Evolutionary conservation across 106 monocot species (phyloP).

Genomic region (Xerophyta viscosa): DNA sequence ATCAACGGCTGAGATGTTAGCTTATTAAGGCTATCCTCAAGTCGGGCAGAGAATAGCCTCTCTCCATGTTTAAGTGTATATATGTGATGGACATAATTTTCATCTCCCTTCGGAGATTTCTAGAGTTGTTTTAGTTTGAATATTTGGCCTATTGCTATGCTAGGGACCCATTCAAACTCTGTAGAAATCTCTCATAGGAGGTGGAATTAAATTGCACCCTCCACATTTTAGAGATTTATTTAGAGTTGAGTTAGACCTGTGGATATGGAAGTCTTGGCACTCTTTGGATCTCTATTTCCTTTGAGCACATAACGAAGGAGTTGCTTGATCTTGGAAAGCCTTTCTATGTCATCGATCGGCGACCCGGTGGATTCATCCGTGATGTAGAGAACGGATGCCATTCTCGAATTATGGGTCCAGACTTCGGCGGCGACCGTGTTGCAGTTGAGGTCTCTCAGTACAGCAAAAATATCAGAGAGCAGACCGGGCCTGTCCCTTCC

Average conservation of each 20-base stretch:
- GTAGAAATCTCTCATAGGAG: too few relatives aligned
- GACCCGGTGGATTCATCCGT: conserved; percentile 31
- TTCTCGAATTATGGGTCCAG: conserved; percentile 44
- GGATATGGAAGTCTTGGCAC: conserved; percentile 24
- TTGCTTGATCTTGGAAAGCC: conserved; percentile 23
- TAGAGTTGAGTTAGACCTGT: conserved; percentile 20
- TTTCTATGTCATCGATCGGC: conserved; percentile 21
- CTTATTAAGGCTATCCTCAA: too few relatives aligned
- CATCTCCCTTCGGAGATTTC: too few relatives aligned
- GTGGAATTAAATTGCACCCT: too few relatives aligned
- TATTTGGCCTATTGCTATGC: too few relatives aligned
- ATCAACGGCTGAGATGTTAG: too few relatives aligned
- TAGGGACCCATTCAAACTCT: too few relatives aligned
- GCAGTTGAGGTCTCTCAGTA: conserved; percentile 42
- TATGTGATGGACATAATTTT: too few relatives aligned
- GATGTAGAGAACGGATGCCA: conserved; percentile 38
- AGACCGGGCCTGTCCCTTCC: conserved; percentile 48
- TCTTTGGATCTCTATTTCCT: conserved; percentile 17
- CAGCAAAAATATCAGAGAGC: conserved; percentile 40
- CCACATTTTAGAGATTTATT: too few relatives aligned
- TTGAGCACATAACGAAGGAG: conserved; percentile 37
- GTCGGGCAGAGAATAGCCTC: too few relatives aligned
- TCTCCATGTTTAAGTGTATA: too few relatives aligned
- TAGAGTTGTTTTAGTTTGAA: too few relatives aligned
- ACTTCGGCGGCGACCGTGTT: conserved; percentile 35